Percentiles rank a stretch among this genome's conserved stretches.
phyloP scores from a whole-genome alignment of 2,329 filamentous ascomycete species.

The Pseudogymnoascus pannorum region DNA sequence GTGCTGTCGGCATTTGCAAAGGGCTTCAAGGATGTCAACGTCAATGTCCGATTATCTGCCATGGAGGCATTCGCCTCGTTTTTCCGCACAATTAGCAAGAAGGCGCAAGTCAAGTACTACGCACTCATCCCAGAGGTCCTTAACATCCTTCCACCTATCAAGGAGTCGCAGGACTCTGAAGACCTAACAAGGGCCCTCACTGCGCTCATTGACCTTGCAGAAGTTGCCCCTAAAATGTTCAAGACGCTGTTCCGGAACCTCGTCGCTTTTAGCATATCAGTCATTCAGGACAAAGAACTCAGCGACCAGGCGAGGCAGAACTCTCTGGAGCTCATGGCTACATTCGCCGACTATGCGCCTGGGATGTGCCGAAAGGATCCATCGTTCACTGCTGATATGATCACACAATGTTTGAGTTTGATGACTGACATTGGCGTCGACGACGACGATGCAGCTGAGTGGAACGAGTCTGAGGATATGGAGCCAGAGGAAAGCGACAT shows the following conservation, averaged over 20 bases:
- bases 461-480: slow-evolving; percentile 88
- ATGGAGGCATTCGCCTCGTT: slow-evolving; percentile 97
- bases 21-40: slow-evolving; percentile 74
- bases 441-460: slow-evolving; percentile 90
- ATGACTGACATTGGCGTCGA: slow-evolving; percentile 97
- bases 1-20: slow-evolving; percentile 82
- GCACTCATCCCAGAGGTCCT: slow-evolving; percentile 81
- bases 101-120: slow-evolving; percentile 82
- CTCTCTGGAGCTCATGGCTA: slow-evolving; percentile 92
- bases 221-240: slow-evolving; percentile 96
- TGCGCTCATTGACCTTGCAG: slow-evolving; percentile 87
- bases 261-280: slow-evolving; percentile 85
- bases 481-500: slow-evolving; percentile 94
- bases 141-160: slow-evolving; percentile 89
- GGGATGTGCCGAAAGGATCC: slow-evolving; percentile 91
- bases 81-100: slow-evolving; percentile 85
- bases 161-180: slow-evolving; percentile 83
- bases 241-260: slow-evolving; percentile 87
- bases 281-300: slow-evolving; percentile 93
- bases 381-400: slow-evolving; percentile 93
- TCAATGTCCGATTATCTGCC: slow-evolving; percentile 77
- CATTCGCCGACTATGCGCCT: slow-evolving; percentile 90
- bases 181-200: slow-evolving; percentile 84
- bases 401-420: slow-evolving; percentile 91
- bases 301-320: slow-evolving; percentile 88